Percentiles rank a stretch among this genome's conserved stretches.
These are phyloP conservation scores for Pseudogymnoascus sp. DNA, from an alignment of 2,329 filamentous ascomycete species.

Conservation along the genomic window DNA sequence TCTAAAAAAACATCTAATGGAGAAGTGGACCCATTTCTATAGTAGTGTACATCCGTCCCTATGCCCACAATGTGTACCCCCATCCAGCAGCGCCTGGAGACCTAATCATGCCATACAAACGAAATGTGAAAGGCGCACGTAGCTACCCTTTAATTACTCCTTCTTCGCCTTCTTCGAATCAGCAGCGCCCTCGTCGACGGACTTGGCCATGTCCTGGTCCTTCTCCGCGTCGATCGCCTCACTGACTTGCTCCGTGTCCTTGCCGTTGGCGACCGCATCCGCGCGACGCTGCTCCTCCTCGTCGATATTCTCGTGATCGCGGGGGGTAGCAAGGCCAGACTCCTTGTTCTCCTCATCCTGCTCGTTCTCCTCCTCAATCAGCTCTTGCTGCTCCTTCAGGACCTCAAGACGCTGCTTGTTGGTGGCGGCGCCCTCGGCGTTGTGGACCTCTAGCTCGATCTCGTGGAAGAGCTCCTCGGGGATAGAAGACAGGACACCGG, in stretches of 20 bases:
- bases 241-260: constrained; percentile 39
- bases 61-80: neutral
- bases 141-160: constrained; percentile 21
- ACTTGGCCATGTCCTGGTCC: constrained; percentile 30
- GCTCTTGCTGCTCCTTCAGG: constrained; percentile 93
- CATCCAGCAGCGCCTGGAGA: constrained; percentile 5
- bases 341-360: constrained; percentile 77
- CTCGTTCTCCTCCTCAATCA: constrained; percentile 94
- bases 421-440: constrained; percentile 89
- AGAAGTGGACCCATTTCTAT: constrained; percentile 4
- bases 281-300: constrained; percentile 72
- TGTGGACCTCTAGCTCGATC: constrained; percentile 97
- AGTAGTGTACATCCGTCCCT: constrained; percentile 1
- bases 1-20: constrained; percentile 1
- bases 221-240: constrained; percentile 50
- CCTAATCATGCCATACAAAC: constrained; percentile 5
- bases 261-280: constrained; percentile 39
- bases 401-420: constrained; percentile 99
- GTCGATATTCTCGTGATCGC: constrained; percentile 87
- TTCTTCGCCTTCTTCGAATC: constrained; percentile 31
- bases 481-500: constrained; percentile 86
- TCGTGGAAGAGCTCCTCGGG: constrained; percentile 99
- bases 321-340: constrained; percentile 64
- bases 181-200: constrained; percentile 26
- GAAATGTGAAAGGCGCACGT: neutral